A percentile compares a stretch with the other conserved stretches of the same genome.
phyloP scores from a whole-genome alignment of 108 stramenopile genomes.

The Pinguiococcus pyrenoidosus region DNA sequence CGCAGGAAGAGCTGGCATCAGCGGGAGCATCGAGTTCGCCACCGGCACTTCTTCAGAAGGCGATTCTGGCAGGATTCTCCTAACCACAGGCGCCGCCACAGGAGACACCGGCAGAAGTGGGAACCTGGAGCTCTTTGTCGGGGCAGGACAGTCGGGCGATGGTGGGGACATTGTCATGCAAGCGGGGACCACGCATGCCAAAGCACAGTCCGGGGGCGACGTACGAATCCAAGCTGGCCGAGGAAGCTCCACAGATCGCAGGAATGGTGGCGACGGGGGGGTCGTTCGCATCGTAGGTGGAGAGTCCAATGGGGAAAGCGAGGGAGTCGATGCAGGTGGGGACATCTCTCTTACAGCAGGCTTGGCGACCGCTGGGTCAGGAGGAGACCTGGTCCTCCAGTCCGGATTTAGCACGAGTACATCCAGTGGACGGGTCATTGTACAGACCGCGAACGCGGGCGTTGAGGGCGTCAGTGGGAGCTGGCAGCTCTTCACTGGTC shows the following conservation, averaged over 20 bases:
- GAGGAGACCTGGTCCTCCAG: not conserved
- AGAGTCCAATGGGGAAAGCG: too few relatives aligned
- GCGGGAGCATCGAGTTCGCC: constrained; percentile 7
- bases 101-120: constrained; percentile 4
- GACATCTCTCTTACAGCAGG: constrained; percentile 7
- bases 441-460: not conserved
- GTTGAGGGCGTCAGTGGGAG: not conserved
- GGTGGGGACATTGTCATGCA: too few relatives aligned
- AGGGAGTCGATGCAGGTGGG: too few relatives aligned
- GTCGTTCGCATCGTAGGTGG: too few relatives aligned
- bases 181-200: too few relatives aligned
- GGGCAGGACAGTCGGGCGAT: not conserved
- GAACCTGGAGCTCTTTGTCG: not conserved
- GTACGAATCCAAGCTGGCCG: too few relatives aligned
- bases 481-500: not conserved
- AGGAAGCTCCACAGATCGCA: too few relatives aligned
- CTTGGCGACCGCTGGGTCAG: not conserved
- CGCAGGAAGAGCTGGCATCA: constrained; percentile 24
- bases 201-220: too few relatives aligned
- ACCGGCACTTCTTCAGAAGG: constrained; percentile 2
- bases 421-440: not conserved
- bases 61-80: constrained; percentile 3
- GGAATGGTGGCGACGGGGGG: too few relatives aligned
- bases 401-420: not conserved
- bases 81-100: constrained; percentile 8